phyloP scores from a whole-genome alignment of 768 basidiomycete genomes.

The Mycena belliarum region DNA sequence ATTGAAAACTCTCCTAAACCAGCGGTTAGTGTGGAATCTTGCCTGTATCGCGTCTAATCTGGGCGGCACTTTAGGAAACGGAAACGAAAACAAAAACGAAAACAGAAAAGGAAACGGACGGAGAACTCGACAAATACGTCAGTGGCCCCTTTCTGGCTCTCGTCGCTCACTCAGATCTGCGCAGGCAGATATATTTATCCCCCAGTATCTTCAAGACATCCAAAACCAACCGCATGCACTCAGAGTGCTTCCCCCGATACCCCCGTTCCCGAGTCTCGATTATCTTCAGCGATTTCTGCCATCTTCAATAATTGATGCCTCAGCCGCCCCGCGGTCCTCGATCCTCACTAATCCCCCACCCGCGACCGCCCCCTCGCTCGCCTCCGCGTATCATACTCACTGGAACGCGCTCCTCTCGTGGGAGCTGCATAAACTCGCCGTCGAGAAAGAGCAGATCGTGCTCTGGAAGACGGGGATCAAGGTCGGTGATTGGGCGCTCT shows the following conservation, averaged over 20 bases:
- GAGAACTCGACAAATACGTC: slow-evolving; percentile 48
- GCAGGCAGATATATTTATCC: slow-evolving; percentile 50
- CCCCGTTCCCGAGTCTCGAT: slow-evolving; percentile 41
- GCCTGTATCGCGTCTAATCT: too few species aligned
- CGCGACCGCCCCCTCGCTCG: slow-evolving; percentile 14
- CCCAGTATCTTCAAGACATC: slow-evolving; percentile 50
- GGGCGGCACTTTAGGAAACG: slow-evolving; percentile 7
- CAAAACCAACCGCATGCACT: slow-evolving; percentile 47
- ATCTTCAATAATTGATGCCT: slow-evolving; percentile 35
- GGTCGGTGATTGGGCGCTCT: slow-evolving; percentile 37
- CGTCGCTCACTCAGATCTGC: not conserved
- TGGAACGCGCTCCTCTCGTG: slow-evolving; percentile 45
- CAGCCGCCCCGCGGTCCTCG: slow-evolving; percentile 23
- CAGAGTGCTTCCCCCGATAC: slow-evolving; percentile 41
- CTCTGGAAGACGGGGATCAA: slow-evolving; percentile 42
- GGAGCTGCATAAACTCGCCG: slow-evolving; percentile 45
- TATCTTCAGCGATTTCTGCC: slow-evolving; percentile 45
- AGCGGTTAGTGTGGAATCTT: too few species aligned
- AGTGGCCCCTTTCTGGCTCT: slow-evolving; percentile 5
- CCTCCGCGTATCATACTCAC: slow-evolving; percentile 37
- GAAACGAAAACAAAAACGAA: slow-evolving; percentile 2
- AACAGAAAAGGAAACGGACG: slow-evolving; percentile 22
- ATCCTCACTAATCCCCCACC: slow-evolving; percentile 20
- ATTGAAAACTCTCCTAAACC: not conserved
- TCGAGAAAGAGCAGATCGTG: slow-evolving; percentile 45